Evolutionary conservation across 257 asterid species (phyloP).

Genomic region (Solanum piurae): DNA sequence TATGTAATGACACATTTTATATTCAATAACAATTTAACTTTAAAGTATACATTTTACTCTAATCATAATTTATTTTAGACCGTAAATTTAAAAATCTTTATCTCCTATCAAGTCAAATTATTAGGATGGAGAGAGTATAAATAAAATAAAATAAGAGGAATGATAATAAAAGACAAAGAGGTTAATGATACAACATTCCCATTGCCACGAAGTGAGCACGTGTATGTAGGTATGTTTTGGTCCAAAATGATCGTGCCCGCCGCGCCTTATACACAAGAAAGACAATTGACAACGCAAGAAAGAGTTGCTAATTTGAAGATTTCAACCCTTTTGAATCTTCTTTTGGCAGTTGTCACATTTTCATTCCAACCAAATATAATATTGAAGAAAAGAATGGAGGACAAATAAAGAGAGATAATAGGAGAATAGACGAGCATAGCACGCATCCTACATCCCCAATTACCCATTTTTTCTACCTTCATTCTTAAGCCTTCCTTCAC

Average conservation of each 20-base stretch:
- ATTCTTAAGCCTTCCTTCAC: not conserved
- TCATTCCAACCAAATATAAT: not conserved
- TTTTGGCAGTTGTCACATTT: not conserved
- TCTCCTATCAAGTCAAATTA: not conserved
- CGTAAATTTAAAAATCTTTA: too few relatives aligned
- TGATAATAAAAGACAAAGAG: not conserved
- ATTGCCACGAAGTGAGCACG: not conserved
- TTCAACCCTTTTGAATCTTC: constrained; percentile 22
- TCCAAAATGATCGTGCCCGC: constrained; percentile 10
- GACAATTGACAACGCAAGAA: constrained; percentile 12
- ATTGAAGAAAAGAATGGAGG: not conserved
- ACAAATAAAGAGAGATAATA: not conserved
- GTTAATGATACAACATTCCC: not conserved
- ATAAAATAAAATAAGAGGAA: too few relatives aligned
- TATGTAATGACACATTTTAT: not conserved
- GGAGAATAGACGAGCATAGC: constrained; percentile 16
- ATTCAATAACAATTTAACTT: too few relatives aligned
- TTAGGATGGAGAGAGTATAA: not conserved
- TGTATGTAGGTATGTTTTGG: not conserved
- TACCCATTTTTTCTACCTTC: not conserved
- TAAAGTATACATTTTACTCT: fast-evolving
- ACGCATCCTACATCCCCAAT: constrained; percentile 5
- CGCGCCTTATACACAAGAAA: constrained; percentile 7
- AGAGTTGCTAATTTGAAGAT: constrained; percentile 7
- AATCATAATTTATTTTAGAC: too few relatives aligned